Percentiles rank a stretch among this genome's conserved stretches.
Conservation (phyloP, 2,329 filamentous ascomycete species). For the Dactylonectria macrodidyma region DNA sequence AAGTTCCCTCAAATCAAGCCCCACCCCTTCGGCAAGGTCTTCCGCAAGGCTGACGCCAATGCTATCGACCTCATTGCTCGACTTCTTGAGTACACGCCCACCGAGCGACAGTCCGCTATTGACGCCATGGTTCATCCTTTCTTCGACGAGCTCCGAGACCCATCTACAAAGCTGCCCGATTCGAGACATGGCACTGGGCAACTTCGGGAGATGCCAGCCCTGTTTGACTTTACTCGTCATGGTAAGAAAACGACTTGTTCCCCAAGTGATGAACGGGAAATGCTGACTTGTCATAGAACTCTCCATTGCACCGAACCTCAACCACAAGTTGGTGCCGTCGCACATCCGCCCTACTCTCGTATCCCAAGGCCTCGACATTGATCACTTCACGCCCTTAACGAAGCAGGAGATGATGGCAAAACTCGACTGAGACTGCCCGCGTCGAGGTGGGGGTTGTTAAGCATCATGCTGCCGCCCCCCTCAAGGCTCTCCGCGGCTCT, state of each 20-base stretch:
- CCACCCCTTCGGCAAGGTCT: constrained; percentile 99
- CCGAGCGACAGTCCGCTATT: constrained; percentile 91
- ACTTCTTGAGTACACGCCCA: constrained; percentile 96
- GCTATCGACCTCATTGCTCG: constrained; percentile 96
- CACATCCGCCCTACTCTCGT: constrained; percentile 84
- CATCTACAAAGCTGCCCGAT: constrained; percentile 91
- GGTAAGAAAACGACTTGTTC: constrained; percentile 70
- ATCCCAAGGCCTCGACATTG: constrained; percentile 88
- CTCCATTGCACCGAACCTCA: constrained; percentile 92
- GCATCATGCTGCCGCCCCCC: constrained; percentile 49
- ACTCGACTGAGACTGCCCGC: constrained; percentile 80
- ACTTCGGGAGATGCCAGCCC: constrained; percentile 83
- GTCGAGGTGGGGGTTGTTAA: constrained; percentile 51
- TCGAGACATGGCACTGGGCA: constrained; percentile 90
- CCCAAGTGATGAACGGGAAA: constrained; percentile 2
- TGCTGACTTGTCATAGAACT: constrained; percentile 75
- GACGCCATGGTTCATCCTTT: constrained; percentile 99
- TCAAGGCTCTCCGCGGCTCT: constrained; percentile 49
- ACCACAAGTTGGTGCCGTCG: constrained; percentile 87
- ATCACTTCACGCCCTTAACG: constrained; percentile 91
- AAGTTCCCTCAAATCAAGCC: constrained; percentile 99
- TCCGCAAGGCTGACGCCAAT: constrained; percentile 93
- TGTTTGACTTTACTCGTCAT: constrained; percentile 95
- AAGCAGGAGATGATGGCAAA: constrained; percentile 98
- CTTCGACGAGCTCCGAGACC: constrained; percentile 96